Evolutionary conservation across 495 filamentous ascomycete species (phyloP), one percentile per base, ranked within the genome.

Genomic region (Penicillium daleae): DNA sequence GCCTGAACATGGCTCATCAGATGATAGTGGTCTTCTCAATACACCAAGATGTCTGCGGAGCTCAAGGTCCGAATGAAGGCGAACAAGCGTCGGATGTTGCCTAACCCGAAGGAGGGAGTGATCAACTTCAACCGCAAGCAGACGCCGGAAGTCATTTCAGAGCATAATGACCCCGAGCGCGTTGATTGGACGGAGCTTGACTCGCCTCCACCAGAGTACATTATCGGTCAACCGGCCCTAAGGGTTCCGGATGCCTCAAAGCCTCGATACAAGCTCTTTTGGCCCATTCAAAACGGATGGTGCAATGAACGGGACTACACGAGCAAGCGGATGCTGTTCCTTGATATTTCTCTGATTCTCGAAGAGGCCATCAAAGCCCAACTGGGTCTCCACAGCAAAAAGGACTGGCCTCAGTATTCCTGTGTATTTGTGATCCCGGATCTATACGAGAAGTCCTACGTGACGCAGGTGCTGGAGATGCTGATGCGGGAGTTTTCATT

Each of bases 381-480:
- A 68, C 79, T 99, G 35, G 90, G 88, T 4, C 73, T 99, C 42
- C 87, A 82, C 33, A 87, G 85, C 57, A 91, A 87, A 66, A 89
- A 87, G 55, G 87, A 93, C n/a, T 93, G 91, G 88, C 82, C 83
- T 40, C 89, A 94, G 70, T 97, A 97, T 73, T 91, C 90, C 52
- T 97, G 93, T 67, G 93, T 97, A 4, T 91, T 98, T 63, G 87
- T 99, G 46, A 92, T 99, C 17, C 96, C 95, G 2, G 95, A 99
- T 70, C 83, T 99, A 1, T 99, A 97, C 75, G 95, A 99, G 73
- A 93, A 95, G 68, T 85, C 84, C 19, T 97, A 97, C 66, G 90
- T 98, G 19, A 89, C 88, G n/a, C 84, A 87, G 54, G 77, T 92
- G 13, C 79, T 99, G 40, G 90, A 96, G 46, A 88, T 95, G 66